Conservation (phyloP, 306 rosid genomes). For the Trifolium fragiferum region DNA sequence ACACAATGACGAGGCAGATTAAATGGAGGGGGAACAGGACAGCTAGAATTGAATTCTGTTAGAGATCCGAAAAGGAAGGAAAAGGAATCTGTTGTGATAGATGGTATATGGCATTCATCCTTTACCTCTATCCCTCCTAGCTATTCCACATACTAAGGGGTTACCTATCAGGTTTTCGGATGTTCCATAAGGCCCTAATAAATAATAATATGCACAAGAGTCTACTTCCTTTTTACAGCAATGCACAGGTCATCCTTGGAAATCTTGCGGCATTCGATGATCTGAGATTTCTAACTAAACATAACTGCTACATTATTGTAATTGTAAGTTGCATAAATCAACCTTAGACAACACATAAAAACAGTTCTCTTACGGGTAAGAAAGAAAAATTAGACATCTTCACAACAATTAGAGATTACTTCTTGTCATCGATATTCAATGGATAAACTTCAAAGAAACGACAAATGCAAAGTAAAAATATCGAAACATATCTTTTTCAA, state of each 20-base stretch:
- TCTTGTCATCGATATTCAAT: background rate
- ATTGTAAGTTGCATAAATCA: slow-evolving; percentile 9
- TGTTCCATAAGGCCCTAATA: too few relatives aligned
- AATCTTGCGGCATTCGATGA: background rate
- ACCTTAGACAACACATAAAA: slow-evolving; percentile 1
- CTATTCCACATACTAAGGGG: too few relatives aligned
- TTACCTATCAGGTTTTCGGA: too few relatives aligned
- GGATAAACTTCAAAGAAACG: background rate
- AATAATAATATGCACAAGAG: too few relatives aligned
- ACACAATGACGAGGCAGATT: background rate
- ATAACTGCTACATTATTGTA: background rate
- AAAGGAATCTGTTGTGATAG: background rate
- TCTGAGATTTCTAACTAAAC: background rate
- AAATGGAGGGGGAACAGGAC: background rate
- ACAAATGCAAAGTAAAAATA: slow-evolving; percentile 11
- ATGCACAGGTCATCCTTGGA: background rate
- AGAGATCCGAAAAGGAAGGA: background rate
- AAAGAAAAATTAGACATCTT: slow-evolving; percentile 10
- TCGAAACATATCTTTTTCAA: slow-evolving; percentile 13
- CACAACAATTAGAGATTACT: background rate
- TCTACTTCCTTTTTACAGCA: too few relatives aligned
- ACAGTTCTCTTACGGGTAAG: background rate
- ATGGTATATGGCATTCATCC: too few relatives aligned
- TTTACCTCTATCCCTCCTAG: too few relatives aligned
- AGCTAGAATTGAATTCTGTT: background rate